Percentiles rank a stretch among this genome's conserved stretches.
phyloP scores from a whole-genome alignment of 768 basidiomycete species.

The Boletus reticuloceps region DNA sequence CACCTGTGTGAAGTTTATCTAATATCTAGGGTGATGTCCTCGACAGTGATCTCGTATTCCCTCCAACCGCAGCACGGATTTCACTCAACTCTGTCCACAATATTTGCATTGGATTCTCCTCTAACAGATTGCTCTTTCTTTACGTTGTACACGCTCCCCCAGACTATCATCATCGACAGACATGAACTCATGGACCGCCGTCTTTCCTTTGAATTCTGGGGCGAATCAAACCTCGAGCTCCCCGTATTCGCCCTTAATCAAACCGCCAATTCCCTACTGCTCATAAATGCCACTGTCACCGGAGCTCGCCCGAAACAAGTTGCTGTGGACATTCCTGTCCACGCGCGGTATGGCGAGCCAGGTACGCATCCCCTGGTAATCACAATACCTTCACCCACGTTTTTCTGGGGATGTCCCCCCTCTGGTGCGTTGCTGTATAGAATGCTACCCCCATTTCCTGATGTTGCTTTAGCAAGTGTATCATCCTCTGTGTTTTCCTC shows the following conservation, averaged over 20 bases:
- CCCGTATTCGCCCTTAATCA: constrained; percentile 38
- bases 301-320: constrained; percentile 6
- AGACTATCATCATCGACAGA: constrained; percentile 42
- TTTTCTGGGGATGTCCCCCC: constrained; percentile 33
- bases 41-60: constrained; percentile 14
- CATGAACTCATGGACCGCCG: constrained; percentile 39
- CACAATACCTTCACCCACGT: constrained; percentile 23
- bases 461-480: constrained; percentile 5
- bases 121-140: constrained; percentile 27
- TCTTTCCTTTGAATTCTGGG: constrained; percentile 35
- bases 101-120: constrained; percentile 11
- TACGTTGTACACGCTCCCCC: constrained; percentile 36
- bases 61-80: constrained; percentile 27
- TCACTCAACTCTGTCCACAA: constrained; percentile 30
- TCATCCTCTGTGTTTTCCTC: constrained; percentile 7
- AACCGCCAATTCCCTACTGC: constrained; percentile 26
- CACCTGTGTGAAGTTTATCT: background rate
- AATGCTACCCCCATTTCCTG: background rate
- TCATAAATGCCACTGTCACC: constrained; percentile 28
- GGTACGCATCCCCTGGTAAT: constrained; percentile 18
- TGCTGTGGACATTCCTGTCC: constrained; percentile 39
- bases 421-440: constrained; percentile 18
- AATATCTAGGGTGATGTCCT: constrained; percentile 7
- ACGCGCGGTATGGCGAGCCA: constrained; percentile 42
- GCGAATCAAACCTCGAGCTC: constrained; percentile 41